Evolutionary conservation across 2,329 filamentous ascomycete genomes (phyloP).

Genomic region (Calonectria pauciramosa): DNA sequence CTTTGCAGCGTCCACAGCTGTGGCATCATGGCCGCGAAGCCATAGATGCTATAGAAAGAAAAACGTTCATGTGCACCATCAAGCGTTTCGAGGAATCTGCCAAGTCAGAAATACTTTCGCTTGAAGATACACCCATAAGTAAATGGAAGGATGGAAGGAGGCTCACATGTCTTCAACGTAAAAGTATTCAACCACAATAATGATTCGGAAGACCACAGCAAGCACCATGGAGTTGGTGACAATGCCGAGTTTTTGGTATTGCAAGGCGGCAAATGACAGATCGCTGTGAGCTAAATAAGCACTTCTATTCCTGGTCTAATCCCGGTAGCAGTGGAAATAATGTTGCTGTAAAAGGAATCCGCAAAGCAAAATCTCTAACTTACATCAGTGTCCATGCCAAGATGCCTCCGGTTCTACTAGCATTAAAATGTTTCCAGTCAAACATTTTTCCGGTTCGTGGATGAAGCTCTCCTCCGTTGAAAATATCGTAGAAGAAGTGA

Average conservation of each 20-base stretch:
- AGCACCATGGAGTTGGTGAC: not conserved
- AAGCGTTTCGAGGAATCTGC: not conserved
- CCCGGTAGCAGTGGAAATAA: not conserved
- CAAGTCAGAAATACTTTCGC: not conserved
- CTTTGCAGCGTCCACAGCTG: not conserved
- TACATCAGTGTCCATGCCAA: not conserved
- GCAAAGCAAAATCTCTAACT: not conserved
- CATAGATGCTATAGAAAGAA: not conserved
- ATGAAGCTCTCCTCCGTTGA: not conserved
- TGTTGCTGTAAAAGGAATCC: not conserved
- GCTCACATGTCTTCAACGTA: not conserved
- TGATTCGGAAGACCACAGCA: not conserved
- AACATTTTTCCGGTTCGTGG: not conserved
- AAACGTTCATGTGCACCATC: not conserved
- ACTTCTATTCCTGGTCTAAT: not conserved
- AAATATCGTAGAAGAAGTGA: not conserved
- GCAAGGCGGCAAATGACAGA: not conserved
- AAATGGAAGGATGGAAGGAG: not conserved
- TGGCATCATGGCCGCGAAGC: not conserved
- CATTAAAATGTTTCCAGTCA: not conserved
- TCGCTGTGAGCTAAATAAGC: not conserved
- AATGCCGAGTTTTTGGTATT: not conserved
- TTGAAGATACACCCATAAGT: not conserved
- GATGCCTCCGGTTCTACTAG: not conserved
- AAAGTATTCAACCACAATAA: not conserved